Base-by-base conservation (phyloP, 2,329 filamentous ascomycete species). In the Neonectria hederae region DNA sequence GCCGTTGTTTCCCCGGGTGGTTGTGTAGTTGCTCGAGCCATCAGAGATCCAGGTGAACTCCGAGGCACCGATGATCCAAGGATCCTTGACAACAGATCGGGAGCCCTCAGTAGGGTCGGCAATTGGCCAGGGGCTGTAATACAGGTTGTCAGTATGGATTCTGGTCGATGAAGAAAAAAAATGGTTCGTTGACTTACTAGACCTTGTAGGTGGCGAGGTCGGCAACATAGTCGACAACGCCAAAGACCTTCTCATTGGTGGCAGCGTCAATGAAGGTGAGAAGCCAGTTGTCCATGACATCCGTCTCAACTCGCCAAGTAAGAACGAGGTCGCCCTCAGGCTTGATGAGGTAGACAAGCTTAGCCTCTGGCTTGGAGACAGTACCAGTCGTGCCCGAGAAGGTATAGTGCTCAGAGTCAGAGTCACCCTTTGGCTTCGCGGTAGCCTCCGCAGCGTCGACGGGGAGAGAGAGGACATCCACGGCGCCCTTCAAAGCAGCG, bases 221-320 rank as follows among this genome's bases (percentile, higher is more conserved):
- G 6, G 83, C 79, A 49, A 86, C 83, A 63, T 87, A 89, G 76
- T 89, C 84, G 24, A 87, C 82, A 21, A 87, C 85, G 55, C 82
- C 85, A 53, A 85, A 78, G 9, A 89, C 71, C 51, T 83, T 75
- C 21, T 81, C 78, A 32, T 80, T 82, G 55, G 79, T 79, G 5
- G 75, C 73, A 5, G 85, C 84, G 55, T 88, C 83, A 32, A 88
- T 81, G 69, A 89, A 89, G 2, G 84, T 84, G 45, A 87, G 75
- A n/a, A 89, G 80, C 86, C 86, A 89, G 76, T 88, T 86, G 64
- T 83, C 81, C 9, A 79, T 63, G 43, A 87, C 75, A 61, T 89
- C 85, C 2, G 86, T 89, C 80, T 89, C 86, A 11, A 89, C 78
- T 71, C 86, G 79, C 87, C 86, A 89, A 0, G 84, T 79, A 21